Conservation (phyloP, 352 stramenopile species). For the Globisporangium sylvaticum region DNA sequence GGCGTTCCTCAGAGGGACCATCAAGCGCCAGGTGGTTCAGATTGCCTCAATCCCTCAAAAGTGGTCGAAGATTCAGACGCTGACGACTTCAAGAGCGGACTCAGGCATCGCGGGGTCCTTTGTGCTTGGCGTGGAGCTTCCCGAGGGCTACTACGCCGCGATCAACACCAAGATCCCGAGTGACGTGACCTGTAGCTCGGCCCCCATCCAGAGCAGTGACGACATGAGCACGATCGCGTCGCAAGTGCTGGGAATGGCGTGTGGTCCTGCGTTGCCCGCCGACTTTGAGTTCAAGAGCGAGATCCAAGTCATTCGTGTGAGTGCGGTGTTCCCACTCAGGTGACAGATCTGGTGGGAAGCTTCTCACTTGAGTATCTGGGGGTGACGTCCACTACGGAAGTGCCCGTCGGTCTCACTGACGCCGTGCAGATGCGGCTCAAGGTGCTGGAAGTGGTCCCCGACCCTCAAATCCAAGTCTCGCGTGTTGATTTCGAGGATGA, state of each 20-base stretch:
- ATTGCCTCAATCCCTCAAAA: background rate
- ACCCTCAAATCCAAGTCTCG: conserved; percentile 14
- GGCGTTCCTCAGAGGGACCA: conserved; percentile 7
- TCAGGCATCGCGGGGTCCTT: conserved; percentile 8
- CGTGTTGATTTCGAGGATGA: conserved; percentile 3
- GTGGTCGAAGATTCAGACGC: conserved; percentile 5
- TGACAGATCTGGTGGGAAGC: conserved; percentile 2
- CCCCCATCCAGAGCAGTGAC: conserved; percentile 5
- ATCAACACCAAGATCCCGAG: background rate
- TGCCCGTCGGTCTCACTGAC: conserved; percentile 4
- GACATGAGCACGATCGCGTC: background rate
- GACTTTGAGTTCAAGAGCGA: conserved; percentile 1
- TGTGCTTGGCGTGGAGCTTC: background rate
- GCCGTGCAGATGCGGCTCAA: conserved; percentile 10
- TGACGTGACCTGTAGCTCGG: conserved; percentile 5
- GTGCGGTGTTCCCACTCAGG: conserved; percentile 6
- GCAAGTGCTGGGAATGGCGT: conserved; percentile 10
- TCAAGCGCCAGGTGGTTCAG: conserved; percentile 13
- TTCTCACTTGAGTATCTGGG: conserved; percentile 8
- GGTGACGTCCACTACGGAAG: background rate
- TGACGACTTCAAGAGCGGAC: conserved; percentile 8
- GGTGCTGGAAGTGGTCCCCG: conserved; percentile 13
- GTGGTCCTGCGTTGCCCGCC: background rate
- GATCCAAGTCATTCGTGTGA: conserved; percentile 12
- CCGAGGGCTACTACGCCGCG: conserved; percentile 8